phyloP scores from a whole-genome alignment of 768 basidiomycete species.

The Tubosaeta sp. region DNA sequence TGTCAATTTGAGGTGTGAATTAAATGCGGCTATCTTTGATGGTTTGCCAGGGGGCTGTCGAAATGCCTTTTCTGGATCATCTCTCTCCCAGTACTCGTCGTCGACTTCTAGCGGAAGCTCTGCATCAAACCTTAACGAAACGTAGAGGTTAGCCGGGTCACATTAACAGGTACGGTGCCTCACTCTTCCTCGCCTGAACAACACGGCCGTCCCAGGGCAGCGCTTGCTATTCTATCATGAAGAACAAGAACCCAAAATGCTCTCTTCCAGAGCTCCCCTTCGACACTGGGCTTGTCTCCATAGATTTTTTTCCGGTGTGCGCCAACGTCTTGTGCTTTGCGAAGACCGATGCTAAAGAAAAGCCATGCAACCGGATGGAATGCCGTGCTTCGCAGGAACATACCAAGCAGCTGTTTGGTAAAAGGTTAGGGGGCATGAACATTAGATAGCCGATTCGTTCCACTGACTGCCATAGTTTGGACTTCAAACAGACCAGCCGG shows the following conservation, averaged over 20 bases:
- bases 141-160: constrained; percentile 4
- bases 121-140: constrained; percentile 67
- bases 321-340: constrained; percentile 72
- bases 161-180: constrained; percentile 15
- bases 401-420: constrained; percentile 42
- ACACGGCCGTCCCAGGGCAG: constrained; percentile 52
- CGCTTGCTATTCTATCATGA: constrained; percentile 54
- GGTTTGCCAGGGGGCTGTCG: constrained; percentile 63
- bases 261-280: constrained; percentile 75
- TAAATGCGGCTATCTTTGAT: constrained; percentile 57
- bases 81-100: constrained; percentile 70
- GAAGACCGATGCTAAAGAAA: constrained; percentile 48
- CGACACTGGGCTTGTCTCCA: constrained; percentile 39
- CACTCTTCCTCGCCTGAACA: constrained; percentile 66
- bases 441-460: constrained; percentile 3
- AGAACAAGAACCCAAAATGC: constrained; percentile 70
- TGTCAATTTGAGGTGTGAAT: constrained; percentile 58
- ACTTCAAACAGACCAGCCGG: constrained; percentile 61
- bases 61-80: constrained; percentile 49
- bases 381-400: constrained; percentile 51
- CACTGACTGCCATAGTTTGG: constrained; percentile 49
- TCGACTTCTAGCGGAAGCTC: constrained; percentile 82
- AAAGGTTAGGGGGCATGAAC: constrained; percentile 6
- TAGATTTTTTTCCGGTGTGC: constrained; percentile 67
- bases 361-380: constrained; percentile 52